A percentile compares a stretch with the other conserved stretches of the same genome.
phyloP scores from a whole-genome alignment of 1,284 basidiomycete species.

The Rhodotorula sp. region DNA sequence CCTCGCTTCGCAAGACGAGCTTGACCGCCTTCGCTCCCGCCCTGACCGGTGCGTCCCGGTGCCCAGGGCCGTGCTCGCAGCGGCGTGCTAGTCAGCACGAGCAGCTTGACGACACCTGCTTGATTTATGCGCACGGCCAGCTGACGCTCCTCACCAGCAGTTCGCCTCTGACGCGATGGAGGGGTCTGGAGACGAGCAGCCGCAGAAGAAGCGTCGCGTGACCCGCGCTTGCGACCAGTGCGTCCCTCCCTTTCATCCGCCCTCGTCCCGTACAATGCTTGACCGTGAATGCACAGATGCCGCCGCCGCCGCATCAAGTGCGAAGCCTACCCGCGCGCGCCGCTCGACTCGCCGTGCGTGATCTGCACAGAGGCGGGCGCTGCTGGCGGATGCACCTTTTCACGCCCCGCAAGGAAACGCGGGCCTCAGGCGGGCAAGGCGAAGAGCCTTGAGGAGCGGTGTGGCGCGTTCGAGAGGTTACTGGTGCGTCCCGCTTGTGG shows the following conservation, averaged over 20 bases:
- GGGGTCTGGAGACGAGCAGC: constrained; percentile 6
- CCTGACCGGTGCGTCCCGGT: no score
- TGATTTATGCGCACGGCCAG: no score
- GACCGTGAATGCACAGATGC: constrained; percentile 1
- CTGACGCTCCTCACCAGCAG: no score
- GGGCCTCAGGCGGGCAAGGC: constrained; percentile 34
- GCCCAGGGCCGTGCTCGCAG: no score
- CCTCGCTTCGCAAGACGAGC: no score
- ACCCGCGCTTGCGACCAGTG: constrained; percentile 39
- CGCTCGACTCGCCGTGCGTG: constrained; percentile 29
- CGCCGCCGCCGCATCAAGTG: constrained; percentile 35
- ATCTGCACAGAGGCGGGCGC: constrained; percentile 33
- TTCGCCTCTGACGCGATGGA: neutral
- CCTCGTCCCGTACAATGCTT: neutral
- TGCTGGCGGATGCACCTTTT: constrained; percentile 26
- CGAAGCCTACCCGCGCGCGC: constrained; percentile 11
- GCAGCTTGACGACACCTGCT: no score
- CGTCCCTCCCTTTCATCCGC: neutral
- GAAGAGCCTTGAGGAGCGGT: constrained; percentile 24
- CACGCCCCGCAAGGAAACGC: constrained; percentile 31
- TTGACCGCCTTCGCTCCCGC: no score
- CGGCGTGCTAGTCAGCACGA: no score
- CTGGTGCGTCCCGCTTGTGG: constrained; percentile 12
- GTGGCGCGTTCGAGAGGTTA: constrained; percentile 22
- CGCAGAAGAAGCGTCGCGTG: constrained; percentile 32